Conservation (phyloP, 768 basidiomycete species). For the Phylloporus scabripes region DNA sequence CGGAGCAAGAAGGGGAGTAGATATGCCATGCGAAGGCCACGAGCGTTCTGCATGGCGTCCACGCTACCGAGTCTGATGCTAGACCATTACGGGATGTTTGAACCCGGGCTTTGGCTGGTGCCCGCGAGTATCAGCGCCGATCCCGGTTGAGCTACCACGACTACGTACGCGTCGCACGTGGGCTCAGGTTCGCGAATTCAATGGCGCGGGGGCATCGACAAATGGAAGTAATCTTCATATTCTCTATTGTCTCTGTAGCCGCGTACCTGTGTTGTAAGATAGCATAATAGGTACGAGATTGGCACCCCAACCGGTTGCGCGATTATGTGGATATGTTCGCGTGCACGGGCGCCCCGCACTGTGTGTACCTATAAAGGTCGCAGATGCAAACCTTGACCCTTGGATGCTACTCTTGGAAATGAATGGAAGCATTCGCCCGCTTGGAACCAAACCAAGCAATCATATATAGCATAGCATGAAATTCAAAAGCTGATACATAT, state of each 20-base stretch:
- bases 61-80: constrained; percentile 9
- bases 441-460: constrained; percentile 11
- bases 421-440: background rate
- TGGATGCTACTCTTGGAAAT: constrained; percentile 1
- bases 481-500: constrained; percentile 13
- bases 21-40: constrained; percentile 8
- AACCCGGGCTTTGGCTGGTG: constrained; percentile 5
- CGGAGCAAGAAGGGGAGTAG: constrained; percentile 5
- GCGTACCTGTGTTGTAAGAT: constrained; percentile 5
- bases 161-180: background rate
- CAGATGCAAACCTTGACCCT: background rate
- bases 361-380: no score
- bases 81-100: constrained; percentile 1
- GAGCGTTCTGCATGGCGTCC: constrained; percentile 18
- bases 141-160: background rate
- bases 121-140: background rate
- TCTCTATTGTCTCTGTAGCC: no score
- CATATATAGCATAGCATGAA: constrained; percentile 9
- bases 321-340: background rate
- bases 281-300: constrained; percentile 11
- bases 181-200: background rate
- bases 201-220: background rate
- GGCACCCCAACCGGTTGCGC: background rate
- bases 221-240: background rate
- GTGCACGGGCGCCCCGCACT: no score